Base-by-base conservation (phyloP, 164 flowering plant species). In the Nymphaea thermarum region DNA sequence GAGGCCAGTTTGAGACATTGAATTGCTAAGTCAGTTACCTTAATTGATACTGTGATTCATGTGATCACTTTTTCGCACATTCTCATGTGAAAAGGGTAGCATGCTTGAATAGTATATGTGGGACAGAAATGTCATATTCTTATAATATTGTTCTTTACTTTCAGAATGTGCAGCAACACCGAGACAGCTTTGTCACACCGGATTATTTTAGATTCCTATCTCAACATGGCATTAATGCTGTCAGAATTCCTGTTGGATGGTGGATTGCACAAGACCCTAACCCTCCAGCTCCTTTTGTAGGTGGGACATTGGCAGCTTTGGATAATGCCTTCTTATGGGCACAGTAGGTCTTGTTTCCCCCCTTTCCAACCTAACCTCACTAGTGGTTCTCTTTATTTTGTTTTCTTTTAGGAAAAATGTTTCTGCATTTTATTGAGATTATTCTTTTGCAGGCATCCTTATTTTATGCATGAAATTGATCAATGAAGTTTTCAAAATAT, bases 211-310 rank as follows among this genome's bases (percentile, higher is more conserved):
- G 64, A 43, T 92, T 92, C 76, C 76, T 92, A 63, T 73, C 80
- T 67, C 70, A 65, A 68, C 85, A 88, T 72, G 91, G 94, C 64
- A 83, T 92, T 73, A 89, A 92, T 70, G 77, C 98, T 57, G 94
- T 92, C 55, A 83, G 98, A 77, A 92, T 88, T 63, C 94, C 96
- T 41, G 94, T 92, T 70, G 96, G 98, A 11, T 92, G 98, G 98
- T 92, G 98, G 98, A 88, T 92, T 79, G 87, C 92, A 60, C 76
- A 65, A 66, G 96, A 89, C 83, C 85, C 94, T 45, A 72, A 82
- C 77, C 98, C 98, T 70, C 98, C 96, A 0, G 77, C 84, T 62
- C 98, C 98, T 69, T 89, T 82, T 62, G 70, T 87, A 69, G 90
- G 91, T 3, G 96, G 96, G 43, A 71, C 76, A 62, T 76, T 89